Evolutionary conservation across 1,284 basidiomycete genomes (phyloP).

Genomic region (Trametes hirsuta): DNA sequence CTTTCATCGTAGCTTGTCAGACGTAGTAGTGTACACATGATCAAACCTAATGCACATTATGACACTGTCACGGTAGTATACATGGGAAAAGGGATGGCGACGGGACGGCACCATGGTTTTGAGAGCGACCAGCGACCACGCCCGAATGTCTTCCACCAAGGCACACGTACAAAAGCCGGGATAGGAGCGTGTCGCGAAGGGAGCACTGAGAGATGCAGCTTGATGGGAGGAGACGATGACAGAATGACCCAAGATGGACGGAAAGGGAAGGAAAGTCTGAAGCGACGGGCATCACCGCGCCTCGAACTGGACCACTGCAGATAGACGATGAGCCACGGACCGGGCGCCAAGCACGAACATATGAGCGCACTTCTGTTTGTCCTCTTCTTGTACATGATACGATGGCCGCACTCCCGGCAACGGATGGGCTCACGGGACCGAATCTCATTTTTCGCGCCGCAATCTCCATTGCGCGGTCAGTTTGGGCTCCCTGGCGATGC

Average conservation of each 20-base stretch:
- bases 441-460: conserved; percentile 92
- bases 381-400: conserved; percentile 99
- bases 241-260: conserved; percentile 1
- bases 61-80: conserved; percentile 23
- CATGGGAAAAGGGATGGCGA: conserved; percentile 15
- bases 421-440: conserved; percentile 94
- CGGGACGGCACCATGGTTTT: conserved; percentile 11
- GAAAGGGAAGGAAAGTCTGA: conserved; percentile 3
- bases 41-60: conserved; percentile 21
- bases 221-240: not conserved
- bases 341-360: conserved; percentile 10
- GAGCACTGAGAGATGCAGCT: not conserved
- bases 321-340: conserved; percentile 19
- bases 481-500: not conserved
- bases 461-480: conserved; percentile 59
- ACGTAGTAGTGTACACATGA: conserved; percentile 20
- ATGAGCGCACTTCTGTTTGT: conserved; percentile 88
- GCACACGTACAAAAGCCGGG: not conserved
- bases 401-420: conserved; percentile 96
- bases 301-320: conserved; percentile 85
- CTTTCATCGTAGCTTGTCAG: conserved; percentile 18
- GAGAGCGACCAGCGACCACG: not conserved
- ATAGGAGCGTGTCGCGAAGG: not conserved
- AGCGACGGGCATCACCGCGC: conserved; percentile 56
- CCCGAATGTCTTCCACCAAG: not conserved